phyloP scores from a whole-genome alignment of 2,329 filamentous ascomycete species.

The Cercospora sp. region DNA sequence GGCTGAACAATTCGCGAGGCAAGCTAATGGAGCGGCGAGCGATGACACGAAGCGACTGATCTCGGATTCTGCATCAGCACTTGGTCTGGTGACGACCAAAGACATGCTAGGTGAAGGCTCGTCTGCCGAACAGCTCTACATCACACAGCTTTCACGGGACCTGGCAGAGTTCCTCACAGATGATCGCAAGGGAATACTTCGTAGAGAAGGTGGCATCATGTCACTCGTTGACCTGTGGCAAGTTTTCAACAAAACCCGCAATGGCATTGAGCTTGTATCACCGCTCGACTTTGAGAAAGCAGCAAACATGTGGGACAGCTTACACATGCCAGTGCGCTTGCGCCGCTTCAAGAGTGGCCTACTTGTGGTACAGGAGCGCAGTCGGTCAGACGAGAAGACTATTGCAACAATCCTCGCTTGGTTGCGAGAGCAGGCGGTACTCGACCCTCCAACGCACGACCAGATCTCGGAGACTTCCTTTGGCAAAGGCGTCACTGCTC shows the following conservation, averaged over 20 bases:
- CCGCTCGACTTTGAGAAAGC: slow-evolving; percentile 91
- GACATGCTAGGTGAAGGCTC: slow-evolving; percentile 82
- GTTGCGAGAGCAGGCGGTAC: slow-evolving; percentile 59
- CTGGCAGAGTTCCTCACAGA: slow-evolving; percentile 87
- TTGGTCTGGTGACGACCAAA: slow-evolving; percentile 90
- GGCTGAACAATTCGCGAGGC: slow-evolving; percentile 79
- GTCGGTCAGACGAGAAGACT: slow-evolving; percentile 88
- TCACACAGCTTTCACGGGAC: slow-evolving; percentile 82
- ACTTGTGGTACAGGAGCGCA: slow-evolving; percentile 86
- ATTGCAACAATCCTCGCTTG: slow-evolving; percentile 73
- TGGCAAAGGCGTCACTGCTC: slow-evolving; percentile 82
- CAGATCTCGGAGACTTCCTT: slow-evolving; percentile 74
- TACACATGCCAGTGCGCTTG: slow-evolving; percentile 81
- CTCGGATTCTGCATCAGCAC: slow-evolving; percentile 76
- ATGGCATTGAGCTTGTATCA: slow-evolving; percentile 91
- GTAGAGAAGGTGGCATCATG: slow-evolving; percentile 81
- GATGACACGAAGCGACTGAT: slow-evolving; percentile 71
- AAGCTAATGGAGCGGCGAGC: slow-evolving; percentile 56
- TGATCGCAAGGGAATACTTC: slow-evolving; percentile 74
- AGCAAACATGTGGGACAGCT: slow-evolving; percentile 79
- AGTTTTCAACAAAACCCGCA: slow-evolving; percentile 88
- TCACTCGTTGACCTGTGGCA: slow-evolving; percentile 90
- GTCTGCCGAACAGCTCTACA: slow-evolving; percentile 77
- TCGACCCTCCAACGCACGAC: slow-evolving; percentile 49
- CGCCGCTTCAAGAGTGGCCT: slow-evolving; percentile 89